Percentiles rank a stretch among this genome's conserved stretches.
Conservation (phyloP, 1,284 basidiomycete genomes). For the Puccinia novopanici region DNA sequence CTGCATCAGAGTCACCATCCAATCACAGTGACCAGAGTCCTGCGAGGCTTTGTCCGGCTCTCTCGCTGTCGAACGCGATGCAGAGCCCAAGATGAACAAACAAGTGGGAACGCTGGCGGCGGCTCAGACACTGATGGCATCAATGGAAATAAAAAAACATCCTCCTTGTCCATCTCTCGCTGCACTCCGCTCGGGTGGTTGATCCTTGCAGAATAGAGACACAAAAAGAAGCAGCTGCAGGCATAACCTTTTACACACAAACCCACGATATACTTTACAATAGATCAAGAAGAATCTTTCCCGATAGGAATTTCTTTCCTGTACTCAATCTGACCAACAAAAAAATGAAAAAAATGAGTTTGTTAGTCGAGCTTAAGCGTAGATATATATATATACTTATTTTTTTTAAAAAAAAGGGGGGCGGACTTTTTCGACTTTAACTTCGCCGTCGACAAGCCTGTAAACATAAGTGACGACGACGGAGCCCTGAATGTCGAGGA, state of each 20-base stretch:
- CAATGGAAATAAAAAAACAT: no score
- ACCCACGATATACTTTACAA: neutral
- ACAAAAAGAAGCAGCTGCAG: neutral
- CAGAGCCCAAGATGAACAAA: no score
- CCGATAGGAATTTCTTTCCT: slow-evolving; percentile 45
- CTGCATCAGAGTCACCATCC: no score
- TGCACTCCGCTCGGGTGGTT: neutral
- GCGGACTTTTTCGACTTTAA: slow-evolving; percentile 46
- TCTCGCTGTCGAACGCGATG: no score
- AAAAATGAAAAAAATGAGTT: neutral
- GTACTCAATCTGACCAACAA: slow-evolving; percentile 39
- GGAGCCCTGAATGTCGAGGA: slow-evolving; percentile 91
- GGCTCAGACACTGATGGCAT: no score
- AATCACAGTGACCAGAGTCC: no score
- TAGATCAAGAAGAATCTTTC: slow-evolving; percentile 18
- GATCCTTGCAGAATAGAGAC: neutral
- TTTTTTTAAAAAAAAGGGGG: no score
- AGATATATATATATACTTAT: no score
- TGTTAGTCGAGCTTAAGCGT: slow-evolving; percentile 59
- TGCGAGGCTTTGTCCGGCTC: no score
- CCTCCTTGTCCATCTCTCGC: no score
- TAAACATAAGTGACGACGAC: slow-evolving; percentile 95
- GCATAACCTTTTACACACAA: neutral
- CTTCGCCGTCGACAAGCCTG: slow-evolving; percentile 88
- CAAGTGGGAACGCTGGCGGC: no score